Base-by-base conservation (phyloP, 768 basidiomycete species). In the Leucosporidium yakuticum region DNA sequence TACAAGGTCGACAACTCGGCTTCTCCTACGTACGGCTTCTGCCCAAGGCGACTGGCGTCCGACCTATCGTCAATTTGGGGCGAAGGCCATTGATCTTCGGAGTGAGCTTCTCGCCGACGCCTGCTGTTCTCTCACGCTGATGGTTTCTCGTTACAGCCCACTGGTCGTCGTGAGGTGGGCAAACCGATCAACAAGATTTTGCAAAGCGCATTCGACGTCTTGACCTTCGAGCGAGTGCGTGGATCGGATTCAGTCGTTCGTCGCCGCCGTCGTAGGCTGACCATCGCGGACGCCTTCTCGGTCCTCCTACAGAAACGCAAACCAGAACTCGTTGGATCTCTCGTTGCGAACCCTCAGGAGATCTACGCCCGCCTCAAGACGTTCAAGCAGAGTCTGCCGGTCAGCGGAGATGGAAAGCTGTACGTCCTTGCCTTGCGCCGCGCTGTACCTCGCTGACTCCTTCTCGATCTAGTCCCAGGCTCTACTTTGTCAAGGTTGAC, bases 401-500 rank as follows among this genome's bases (percentile, higher is more conserved):
- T 19, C 5, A 4, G 31, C 60, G 77, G 78, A 51, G 62, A 80
- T 80, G 84, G 84, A 17, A 78, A 74, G 48, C 63, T 90, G 90
- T 91, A 67, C 75, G 82, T 69, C 14, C 21, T 17, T 20, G 25
- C 50, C 50, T 6, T 17, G 12, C 29, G 29, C 23, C 39, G 63
- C 19, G 32, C 50, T 53, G 44, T 64, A 9, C 2, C 39, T 56
- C 21, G n/a, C 59, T 29, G 25, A 56, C 44, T 4, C 12, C 5
- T 20, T 21, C 5, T 48, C 15, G 39, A 3, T 17, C 27, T 2
- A 95, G 94, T 48, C 91, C 94, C 0, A 86, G 86, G 70, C 79
- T 98, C 9, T 98, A 93, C 78, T 95, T 99, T 74, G 94, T 93
- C 60, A 99, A 99, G 78, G 85, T 96, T 31, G 96, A 99, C 76